phyloP scores from a whole-genome alignment of 2,329 filamentous ascomycete genomes.

The Fusarium incarnatum region DNA sequence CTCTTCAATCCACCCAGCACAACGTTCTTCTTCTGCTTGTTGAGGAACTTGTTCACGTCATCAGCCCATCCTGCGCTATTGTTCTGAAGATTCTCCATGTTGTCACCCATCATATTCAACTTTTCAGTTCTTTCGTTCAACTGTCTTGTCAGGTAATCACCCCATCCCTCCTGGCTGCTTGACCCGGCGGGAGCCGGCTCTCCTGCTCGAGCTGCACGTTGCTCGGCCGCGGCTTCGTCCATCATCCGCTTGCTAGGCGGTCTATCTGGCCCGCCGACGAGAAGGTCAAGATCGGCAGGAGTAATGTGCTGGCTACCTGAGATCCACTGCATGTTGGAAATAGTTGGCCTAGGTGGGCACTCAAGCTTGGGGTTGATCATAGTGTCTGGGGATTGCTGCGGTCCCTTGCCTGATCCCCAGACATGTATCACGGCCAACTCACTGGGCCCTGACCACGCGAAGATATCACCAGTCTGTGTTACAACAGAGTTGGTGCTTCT shows the following conservation, averaged over 20 bases:
- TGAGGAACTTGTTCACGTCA: conserved; percentile 88
- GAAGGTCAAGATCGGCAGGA: conserved; percentile 85
- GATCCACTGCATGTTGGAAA: conserved; percentile 96
- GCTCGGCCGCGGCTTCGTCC: conserved; percentile 80
- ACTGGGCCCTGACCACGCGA: conserved; percentile 89
- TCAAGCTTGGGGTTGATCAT: conserved; percentile 81
- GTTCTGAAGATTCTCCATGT: conserved; percentile 83
- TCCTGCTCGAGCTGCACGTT: conserved; percentile 65
- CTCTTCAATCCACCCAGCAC: conserved; percentile 76
- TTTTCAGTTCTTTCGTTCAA: conserved; percentile 92
- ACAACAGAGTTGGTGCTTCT: conserved; percentile 78
- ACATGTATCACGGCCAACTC: conserved; percentile 86
- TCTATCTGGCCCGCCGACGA: conserved; percentile 89
- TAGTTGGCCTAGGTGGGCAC: conserved; percentile 86
- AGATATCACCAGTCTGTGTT: conserved; percentile 81
- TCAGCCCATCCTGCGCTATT: conserved; percentile 86
- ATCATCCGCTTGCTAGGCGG: conserved; percentile 91
- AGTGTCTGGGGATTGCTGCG: conserved; percentile 74
- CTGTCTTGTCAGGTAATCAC: conserved; percentile 86
- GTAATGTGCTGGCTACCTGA: conserved; percentile 93
- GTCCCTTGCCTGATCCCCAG: conserved; percentile 78
- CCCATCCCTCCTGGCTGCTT: conserved; percentile 70
- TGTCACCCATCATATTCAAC: conserved; percentile 83
- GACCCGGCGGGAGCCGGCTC: conserved; percentile 46
- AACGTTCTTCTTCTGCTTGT: conserved; percentile 87